Evolutionary conservation across 2,329 filamentous ascomycete species (phyloP).

Genomic region (Sphaerostilbella broomeana): DNA sequence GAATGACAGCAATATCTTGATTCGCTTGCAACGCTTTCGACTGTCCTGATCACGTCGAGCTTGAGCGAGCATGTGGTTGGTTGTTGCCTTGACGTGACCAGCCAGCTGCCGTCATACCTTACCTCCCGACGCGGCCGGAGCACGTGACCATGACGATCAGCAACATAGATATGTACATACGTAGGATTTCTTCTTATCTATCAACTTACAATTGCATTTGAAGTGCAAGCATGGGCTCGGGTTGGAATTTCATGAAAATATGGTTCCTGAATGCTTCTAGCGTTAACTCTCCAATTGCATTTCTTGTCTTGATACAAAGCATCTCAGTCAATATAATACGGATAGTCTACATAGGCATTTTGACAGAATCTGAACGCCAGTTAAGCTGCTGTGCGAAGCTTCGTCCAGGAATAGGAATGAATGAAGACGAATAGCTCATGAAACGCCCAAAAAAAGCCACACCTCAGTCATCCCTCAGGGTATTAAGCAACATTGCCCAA

Average conservation of each 20-base stretch:
- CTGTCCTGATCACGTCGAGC: slow-evolving; percentile 26
- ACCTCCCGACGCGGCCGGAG: slow-evolving; percentile 15
- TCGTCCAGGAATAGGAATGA: neutral
- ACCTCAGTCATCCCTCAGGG: slow-evolving; percentile 25
- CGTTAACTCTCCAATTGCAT: no score
- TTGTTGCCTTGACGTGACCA: slow-evolving; percentile 19
- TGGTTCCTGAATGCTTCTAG: no score
- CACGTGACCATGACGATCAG: slow-evolving; percentile 23
- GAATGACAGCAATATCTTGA: slow-evolving; percentile 7
- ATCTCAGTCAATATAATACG: no score
- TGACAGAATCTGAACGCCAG: no score
- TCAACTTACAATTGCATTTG: no score
- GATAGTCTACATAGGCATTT: no score
- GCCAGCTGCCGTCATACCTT: slow-evolving; percentile 26
- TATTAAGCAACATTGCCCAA: slow-evolving; percentile 19
- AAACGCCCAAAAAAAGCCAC: no score
- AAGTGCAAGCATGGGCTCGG: no score
- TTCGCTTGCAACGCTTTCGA: slow-evolving; percentile 1
- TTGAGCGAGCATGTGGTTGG: slow-evolving; percentile 15
- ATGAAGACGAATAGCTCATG: slow-evolving; percentile 17
- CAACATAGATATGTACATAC: neutral
- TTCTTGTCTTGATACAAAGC: no score
- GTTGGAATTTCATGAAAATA: no score
- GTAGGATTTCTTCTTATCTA: no score
- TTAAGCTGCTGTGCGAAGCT: no score